A percentile compares a stretch with the other conserved stretches of the same genome.
These are phyloP conservation scores for Paxillus ammoniavirescens DNA, from an alignment of 768 basidiomycete species.

Conservation along the genomic window DNA sequence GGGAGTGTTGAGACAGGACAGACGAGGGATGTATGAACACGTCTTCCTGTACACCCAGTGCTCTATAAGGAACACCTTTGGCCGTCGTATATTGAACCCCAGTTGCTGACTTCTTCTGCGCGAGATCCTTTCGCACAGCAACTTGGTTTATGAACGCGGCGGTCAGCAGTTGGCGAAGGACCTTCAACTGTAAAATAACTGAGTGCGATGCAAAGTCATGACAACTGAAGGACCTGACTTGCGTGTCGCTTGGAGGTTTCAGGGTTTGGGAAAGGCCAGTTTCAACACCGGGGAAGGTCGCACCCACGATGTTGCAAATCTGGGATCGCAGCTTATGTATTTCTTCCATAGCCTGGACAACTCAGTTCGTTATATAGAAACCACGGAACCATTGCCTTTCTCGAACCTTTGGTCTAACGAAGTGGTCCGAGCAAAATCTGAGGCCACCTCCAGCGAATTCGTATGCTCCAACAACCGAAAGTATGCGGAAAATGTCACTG, in stretches of 20 bases:
- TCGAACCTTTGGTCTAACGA: conserved; percentile 82
- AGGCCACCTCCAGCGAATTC: conserved; percentile 84
- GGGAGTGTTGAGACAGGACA: conserved; percentile 60
- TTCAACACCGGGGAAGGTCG: conserved; percentile 69
- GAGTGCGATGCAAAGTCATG: background rate
- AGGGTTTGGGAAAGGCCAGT: conserved; percentile 64
- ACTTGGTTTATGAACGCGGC: conserved; percentile 96
- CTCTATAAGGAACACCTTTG: conserved; percentile 79
- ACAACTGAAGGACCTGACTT: conserved; percentile 45
- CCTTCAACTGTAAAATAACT: conserved; percentile 67
- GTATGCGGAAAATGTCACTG: conserved; percentile 83
- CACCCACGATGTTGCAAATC: conserved; percentile 78
- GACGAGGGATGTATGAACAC: conserved; percentile 93
- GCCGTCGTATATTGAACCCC: conserved; percentile 73
- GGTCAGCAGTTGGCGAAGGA: conserved; percentile 81
- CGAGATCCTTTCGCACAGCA: conserved; percentile 84
- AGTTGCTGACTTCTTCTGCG: conserved; percentile 52
- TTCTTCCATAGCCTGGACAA: conserved; percentile 90
- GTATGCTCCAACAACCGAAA: conserved; percentile 96
- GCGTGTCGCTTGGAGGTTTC: conserved; percentile 71
- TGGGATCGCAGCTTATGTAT: conserved; percentile 94
- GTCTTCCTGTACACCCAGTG: conserved; percentile 78
- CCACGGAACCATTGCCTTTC: background rate
- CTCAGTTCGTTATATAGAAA: background rate
- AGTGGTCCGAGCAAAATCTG: conserved; percentile 84